phyloP scores from a whole-genome alignment of 257 asterid genomes.

The Solanum commersonii region DNA sequence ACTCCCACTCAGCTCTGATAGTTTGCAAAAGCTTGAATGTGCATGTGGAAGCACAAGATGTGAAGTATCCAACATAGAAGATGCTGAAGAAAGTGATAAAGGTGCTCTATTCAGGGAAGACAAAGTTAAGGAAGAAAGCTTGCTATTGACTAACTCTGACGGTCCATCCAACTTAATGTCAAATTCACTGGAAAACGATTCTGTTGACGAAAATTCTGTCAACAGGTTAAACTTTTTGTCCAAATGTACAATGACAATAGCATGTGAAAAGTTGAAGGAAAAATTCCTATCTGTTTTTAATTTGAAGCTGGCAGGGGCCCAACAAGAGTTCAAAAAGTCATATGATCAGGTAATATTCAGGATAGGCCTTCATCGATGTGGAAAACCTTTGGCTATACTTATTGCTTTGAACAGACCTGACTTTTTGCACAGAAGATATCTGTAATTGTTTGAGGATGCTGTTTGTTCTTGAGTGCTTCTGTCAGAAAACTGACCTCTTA shows the following conservation, averaged over 20 bases:
- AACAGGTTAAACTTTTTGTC: constrained; percentile 17
- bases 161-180: constrained; percentile 22
- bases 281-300: constrained; percentile 62
- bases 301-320: constrained; percentile 54
- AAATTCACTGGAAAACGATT: constrained; percentile 7
- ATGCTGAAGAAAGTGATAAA: constrained; percentile 17
- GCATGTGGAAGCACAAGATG: constrained; percentile 22
- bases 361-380: constrained; percentile 3
- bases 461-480: neutral
- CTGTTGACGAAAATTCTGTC: constrained; percentile 16
- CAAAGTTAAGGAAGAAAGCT: constrained; percentile 12
- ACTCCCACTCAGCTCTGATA: constrained; percentile 27
- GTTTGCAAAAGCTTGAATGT: constrained; percentile 13
- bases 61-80: constrained; percentile 8
- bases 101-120: constrained; percentile 23
- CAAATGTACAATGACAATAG: constrained; percentile 19
- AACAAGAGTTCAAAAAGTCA: constrained; percentile 74
- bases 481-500: neutral
- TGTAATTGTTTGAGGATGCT: neutral
- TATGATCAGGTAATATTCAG: constrained; percentile 60
- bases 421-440: neutral
- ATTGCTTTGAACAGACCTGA: neutral
- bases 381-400: neutral
- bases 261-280: constrained; percentile 60
- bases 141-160: constrained; percentile 12